Conservation (phyloP, 1,284 basidiomycete species). For the Marasmius sp. region DNA sequence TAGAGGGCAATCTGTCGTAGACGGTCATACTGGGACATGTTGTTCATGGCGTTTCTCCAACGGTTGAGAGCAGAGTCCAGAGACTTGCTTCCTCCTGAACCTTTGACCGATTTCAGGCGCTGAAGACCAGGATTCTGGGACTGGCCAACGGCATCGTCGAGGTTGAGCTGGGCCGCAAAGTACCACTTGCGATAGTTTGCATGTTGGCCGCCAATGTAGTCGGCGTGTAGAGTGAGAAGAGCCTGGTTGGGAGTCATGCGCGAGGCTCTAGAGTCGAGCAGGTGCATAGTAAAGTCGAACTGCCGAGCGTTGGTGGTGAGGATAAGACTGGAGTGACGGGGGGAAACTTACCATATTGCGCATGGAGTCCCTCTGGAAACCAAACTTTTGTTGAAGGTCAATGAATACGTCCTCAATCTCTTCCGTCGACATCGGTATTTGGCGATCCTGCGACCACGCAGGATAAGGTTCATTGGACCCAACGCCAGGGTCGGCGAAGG, state of each 20-base stretch:
- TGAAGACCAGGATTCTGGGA: slow-evolving; percentile 92
- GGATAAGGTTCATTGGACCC: slow-evolving; percentile 80
- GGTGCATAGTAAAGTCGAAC: slow-evolving; percentile 99
- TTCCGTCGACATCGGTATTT: slow-evolving; percentile 96
- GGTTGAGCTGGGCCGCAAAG: slow-evolving; percentile 97
- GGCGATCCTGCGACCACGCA: slow-evolving; percentile 91
- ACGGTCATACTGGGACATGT: slow-evolving; percentile 98
- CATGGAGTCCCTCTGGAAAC: slow-evolving; percentile 95
- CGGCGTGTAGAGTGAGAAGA: slow-evolving; percentile 92
- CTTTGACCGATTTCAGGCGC: slow-evolving; percentile 84
- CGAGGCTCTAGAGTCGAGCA: slow-evolving; percentile 94
- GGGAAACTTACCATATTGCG: slow-evolving; percentile 73
- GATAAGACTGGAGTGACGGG: slow-evolving; percentile 4
- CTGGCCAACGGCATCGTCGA: slow-evolving; percentile 97
- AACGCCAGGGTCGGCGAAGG: slow-evolving; percentile 58
- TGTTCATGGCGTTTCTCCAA: slow-evolving; percentile 99
- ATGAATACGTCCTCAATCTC: slow-evolving; percentile 99
- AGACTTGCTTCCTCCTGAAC: slow-evolving; percentile 68
- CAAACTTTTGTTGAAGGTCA: slow-evolving; percentile 98
- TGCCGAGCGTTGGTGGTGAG: slow-evolving; percentile 25
- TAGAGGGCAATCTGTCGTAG: slow-evolving; percentile 95
- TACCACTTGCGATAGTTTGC: slow-evolving; percentile 99
- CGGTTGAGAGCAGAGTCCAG: slow-evolving; percentile 90
- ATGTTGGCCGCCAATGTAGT: slow-evolving; percentile 97
- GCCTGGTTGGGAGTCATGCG: slow-evolving; percentile 99